phyloP scores from a whole-genome alignment of 805 yeast genomes.

The Scheffersomyces coipomensis region DNA sequence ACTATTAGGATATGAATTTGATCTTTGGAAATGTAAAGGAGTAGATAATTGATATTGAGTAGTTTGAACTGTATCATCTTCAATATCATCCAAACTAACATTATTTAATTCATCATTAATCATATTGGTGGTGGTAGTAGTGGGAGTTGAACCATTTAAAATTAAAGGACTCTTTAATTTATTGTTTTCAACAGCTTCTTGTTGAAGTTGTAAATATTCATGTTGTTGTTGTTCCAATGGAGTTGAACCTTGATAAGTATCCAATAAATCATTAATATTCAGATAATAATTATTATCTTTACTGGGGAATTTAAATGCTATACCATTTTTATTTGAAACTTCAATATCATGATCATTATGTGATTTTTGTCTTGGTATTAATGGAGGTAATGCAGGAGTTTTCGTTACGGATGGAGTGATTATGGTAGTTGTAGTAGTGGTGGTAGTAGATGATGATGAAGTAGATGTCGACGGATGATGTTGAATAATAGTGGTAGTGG shows the following conservation, averaged over 20 bases:
- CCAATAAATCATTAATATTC: background rate
- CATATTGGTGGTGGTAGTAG: background rate
- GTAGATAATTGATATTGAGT: constrained; percentile 1
- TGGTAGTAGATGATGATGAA: constrained; percentile 15
- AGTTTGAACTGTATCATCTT: background rate
- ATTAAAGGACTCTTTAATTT: constrained; percentile 6
- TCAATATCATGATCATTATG: background rate
- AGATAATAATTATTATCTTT: background rate
- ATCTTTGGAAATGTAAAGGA: constrained; percentile 5
- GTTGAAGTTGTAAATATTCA: background rate
- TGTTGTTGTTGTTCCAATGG: background rate
- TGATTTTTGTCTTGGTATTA: constrained; percentile 1
- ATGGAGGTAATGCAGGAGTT: constrained; percentile 18
- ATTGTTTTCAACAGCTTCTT: background rate
- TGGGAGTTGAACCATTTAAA: constrained; percentile 1
- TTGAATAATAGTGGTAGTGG: constrained; percentile 7
- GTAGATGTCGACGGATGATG: constrained; percentile 9
- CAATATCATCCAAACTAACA: background rate
- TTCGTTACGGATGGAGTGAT: constrained; percentile 17
- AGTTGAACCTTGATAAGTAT: background rate
- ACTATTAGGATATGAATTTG: background rate
- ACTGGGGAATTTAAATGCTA: constrained; percentile 1
- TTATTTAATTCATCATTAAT: background rate
- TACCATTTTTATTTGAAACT: constrained; percentile 1
- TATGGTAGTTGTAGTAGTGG: constrained; percentile 10